Base-by-base conservation (phyloP, 2,329 filamentous ascomycete species). In the Rugonectria rugulosa region DNA sequence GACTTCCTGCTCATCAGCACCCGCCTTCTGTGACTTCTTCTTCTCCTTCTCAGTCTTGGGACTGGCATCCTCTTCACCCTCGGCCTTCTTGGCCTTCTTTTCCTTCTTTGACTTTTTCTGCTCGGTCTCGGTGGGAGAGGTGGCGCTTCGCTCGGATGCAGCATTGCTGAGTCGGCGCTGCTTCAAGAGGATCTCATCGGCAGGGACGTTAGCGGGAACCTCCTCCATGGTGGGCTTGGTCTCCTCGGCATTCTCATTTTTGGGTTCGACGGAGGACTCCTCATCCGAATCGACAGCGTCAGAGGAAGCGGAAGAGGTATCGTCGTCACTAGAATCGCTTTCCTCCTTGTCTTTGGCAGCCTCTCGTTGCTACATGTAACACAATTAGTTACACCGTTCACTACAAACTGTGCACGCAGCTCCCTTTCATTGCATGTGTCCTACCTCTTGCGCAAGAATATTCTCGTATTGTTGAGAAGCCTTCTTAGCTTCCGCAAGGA, bases 401-500 rank as follows among this genome's bases (percentile, higher is more conserved):
- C 12, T n/a, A 17, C 29, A 21, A 12, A 20, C 5, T 45, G 24
- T n/a, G n/a, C n/a, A 23, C 46, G 41, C 17, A 44, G 51, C 34
- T 17, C 48, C 9, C 52, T 45, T 14, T 53, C 15, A 53, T 36
- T 17, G 50, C 10, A 54, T 43, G 12, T 52, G 19, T 53, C 61
- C 53, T 27, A 67, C 65, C 47, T 68, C 59, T 4, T 56, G 63
- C 21, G 69, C 63, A 19, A 61, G 56, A n/a, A 62, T 32, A 34
- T 64, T 50, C 47, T 70, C 63, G 31, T 73, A 71, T 36, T 70
- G 59, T 9, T 62, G 62, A 23, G 65, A 63, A 20, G 64, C 62
- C 53, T 71, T 73, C 57, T 76, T 72, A 0, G 79, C 74, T 53
- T 80, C 72, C 1, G 63, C 66, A 61, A 77, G 62, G 27, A 82